Percentiles rank a stretch among this genome's conserved stretches.
phyloP scores from a whole-genome alignment of 768 basidiomycete genomes.

The Suillus paluster region DNA sequence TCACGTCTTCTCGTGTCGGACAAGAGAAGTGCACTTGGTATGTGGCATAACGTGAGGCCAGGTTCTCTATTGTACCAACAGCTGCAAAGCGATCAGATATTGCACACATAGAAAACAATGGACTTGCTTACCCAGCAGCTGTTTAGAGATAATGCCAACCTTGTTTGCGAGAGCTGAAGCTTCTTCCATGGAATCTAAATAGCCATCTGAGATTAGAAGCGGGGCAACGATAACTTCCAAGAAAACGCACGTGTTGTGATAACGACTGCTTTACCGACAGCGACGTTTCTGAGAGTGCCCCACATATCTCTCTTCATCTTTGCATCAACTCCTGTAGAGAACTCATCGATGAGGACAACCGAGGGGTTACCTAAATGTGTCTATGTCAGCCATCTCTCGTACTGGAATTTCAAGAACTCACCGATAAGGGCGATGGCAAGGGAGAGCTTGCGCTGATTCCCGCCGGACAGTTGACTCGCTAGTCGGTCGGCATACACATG shows the following conservation, averaged over 20 bases:
- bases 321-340: constrained; percentile 82
- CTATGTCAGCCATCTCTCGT: not conserved
- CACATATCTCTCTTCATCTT: constrained; percentile 88
- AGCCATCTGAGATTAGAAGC: not conserved
- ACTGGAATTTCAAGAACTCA: constrained; percentile 23
- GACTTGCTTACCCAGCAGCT: constrained; percentile 65
- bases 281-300: constrained; percentile 67
- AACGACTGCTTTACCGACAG: constrained; percentile 69
- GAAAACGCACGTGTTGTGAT: constrained; percentile 67
- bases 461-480: constrained; percentile 77
- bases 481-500: constrained; percentile 66
- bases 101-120: not conserved
- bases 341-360: constrained; percentile 82
- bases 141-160: constrained; percentile 76
- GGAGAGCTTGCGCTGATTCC: constrained; percentile 77
- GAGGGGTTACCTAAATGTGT: constrained; percentile 63
- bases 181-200: constrained; percentile 81
- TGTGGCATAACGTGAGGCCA: constrained; percentile 68
- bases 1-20: constrained; percentile 62
- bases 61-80: constrained; percentile 64
- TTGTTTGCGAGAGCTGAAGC: constrained; percentile 76
- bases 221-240: constrained; percentile 13
- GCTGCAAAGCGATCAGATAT: constrained; percentile 42
- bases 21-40: constrained; percentile 82
- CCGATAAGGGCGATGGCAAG: constrained; percentile 79